Evolutionary conservation across 345 rosid species (phyloP).

Genomic region (Trapa bicornis): DNA sequence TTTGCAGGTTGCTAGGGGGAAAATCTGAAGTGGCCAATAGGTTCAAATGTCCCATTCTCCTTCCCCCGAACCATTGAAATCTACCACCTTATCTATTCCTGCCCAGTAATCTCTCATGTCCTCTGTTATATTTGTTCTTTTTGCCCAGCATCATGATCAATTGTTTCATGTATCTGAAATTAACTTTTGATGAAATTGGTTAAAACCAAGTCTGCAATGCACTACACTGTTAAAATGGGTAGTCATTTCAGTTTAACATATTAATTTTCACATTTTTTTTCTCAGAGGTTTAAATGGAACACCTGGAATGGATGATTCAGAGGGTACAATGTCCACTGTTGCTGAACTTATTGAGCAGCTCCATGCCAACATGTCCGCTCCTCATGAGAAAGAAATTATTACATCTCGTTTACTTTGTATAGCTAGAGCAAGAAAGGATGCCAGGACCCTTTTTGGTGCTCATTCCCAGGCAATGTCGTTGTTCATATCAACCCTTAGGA

Average conservation of each 20-base stretch:
- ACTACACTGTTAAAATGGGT: background rate
- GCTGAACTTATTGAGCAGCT: slow-evolving; percentile 68
- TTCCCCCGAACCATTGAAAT: slow-evolving; percentile 32
- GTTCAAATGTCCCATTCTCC: slow-evolving; percentile 53
- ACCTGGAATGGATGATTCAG: slow-evolving; percentile 38
- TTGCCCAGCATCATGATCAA: background rate
- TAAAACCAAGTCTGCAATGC: background rate
- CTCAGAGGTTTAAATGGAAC: slow-evolving; percentile 42
- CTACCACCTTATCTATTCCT: slow-evolving; percentile 14
- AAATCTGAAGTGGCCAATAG: slow-evolving; percentile 11
- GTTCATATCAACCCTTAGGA: slow-evolving; percentile 68
- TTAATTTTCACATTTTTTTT: background rate
- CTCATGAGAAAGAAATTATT: slow-evolving; percentile 63
- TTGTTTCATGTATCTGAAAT: background rate
- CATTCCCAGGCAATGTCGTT: slow-evolving; percentile 79
- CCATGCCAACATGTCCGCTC: slow-evolving; percentile 49
- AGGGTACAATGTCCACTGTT: slow-evolving; percentile 46
- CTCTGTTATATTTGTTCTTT: background rate
- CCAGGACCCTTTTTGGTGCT: slow-evolving; percentile 55
- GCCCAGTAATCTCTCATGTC: slow-evolving; percentile 23
- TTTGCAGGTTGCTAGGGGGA: slow-evolving; percentile 20
- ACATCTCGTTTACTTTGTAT: slow-evolving; percentile 58
- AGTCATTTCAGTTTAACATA: background rate
- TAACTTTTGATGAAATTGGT: background rate
- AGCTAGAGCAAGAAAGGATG: slow-evolving; percentile 59